A percentile compares a stretch with the other conserved stretches of the same genome.
Evolutionary conservation across 176 grass and related monocot species (phyloP).

Genomic region (Triticum monococcum): DNA sequence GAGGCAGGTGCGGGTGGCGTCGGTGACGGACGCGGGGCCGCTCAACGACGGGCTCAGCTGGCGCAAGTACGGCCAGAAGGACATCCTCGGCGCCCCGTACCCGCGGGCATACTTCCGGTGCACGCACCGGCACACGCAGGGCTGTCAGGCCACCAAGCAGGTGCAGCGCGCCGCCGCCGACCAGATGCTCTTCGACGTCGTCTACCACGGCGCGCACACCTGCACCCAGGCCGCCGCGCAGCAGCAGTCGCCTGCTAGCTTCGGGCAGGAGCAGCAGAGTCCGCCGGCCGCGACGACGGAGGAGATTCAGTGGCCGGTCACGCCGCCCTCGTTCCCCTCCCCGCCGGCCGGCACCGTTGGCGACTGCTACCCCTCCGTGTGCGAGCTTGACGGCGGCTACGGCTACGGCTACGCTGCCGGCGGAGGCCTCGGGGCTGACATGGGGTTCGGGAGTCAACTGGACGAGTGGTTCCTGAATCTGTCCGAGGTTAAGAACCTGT

Average conservation of each 20-base stretch:
- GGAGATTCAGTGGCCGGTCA: background rate
- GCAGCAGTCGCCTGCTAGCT: background rate
- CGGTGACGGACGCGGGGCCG: constrained; percentile 34
- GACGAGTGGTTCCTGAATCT: constrained; percentile 12
- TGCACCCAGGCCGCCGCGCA: constrained; percentile 21
- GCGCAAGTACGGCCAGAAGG: constrained; percentile 92
- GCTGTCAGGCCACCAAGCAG: constrained; percentile 76
- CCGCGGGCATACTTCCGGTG: constrained; percentile 94
- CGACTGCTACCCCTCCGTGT: background rate
- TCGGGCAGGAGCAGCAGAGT: background rate
- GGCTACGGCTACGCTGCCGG: background rate
- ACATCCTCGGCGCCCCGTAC: constrained; percentile 68
- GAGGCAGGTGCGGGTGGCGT: constrained; percentile 48
- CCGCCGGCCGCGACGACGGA: background rate
- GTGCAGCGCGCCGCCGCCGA: constrained; percentile 76
- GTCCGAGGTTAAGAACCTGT: constrained; percentile 15
- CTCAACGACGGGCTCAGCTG: constrained; percentile 74
- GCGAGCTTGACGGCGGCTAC: constrained; percentile 13
- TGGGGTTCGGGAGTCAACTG: constrained; percentile 28
- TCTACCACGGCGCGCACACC: constrained; percentile 62
- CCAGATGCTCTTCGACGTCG: constrained; percentile 62
- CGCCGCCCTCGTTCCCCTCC: constrained; percentile 25
- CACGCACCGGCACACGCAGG: constrained; percentile 59
- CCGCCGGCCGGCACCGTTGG: background rate
- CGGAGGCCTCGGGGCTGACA: background rate